These are phyloP conservation scores for Fusarium algeriense DNA, from an alignment of 2,329 filamentous ascomycete species.

Conservation along the genomic window DNA sequence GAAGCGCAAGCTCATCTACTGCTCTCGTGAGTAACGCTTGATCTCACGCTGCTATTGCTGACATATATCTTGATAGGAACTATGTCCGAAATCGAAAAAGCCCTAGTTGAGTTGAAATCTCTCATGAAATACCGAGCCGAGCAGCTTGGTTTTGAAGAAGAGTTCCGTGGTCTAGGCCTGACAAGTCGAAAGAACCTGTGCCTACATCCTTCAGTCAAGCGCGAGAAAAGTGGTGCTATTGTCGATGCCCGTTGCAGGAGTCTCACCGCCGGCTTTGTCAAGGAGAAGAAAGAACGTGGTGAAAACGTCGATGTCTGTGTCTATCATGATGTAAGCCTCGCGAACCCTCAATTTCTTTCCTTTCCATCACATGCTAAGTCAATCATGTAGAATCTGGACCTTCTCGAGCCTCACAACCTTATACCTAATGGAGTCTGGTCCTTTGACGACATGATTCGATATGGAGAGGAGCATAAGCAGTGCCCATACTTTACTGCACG, in stretches of 20 bases:
- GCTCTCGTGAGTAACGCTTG: constrained; percentile 73
- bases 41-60: constrained; percentile 9
- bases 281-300: constrained; percentile 95
- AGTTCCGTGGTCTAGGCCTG: constrained; percentile 90
- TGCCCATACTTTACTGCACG: constrained; percentile 97
- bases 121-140: constrained; percentile 95
- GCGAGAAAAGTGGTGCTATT: constrained; percentile 93
- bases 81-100: constrained; percentile 99
- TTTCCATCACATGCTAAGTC: constrained; percentile 19
- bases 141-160: constrained; percentile 89
- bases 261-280: constrained; percentile 95
- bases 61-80: constrained; percentile 66
- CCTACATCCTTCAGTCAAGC: constrained; percentile 93
- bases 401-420: constrained; percentile 93
- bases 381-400: constrained; percentile 80
- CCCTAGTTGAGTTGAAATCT: constrained; percentile 87
- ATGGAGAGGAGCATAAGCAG: constrained; percentile 95
- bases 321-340: constrained; percentile 82
- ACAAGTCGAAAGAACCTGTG: constrained; percentile 98
- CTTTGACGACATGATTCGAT: constrained; percentile 86
- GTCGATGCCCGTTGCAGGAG: constrained; percentile 97
- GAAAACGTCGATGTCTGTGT: constrained; percentile 95
- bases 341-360: background rate
- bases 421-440: constrained; percentile 97
- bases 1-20: constrained; percentile 97